A percentile compares a stretch with the other conserved stretches of the same genome.
phyloP scores from a whole-genome alignment of 2,329 filamentous ascomycete species.

The Byssochlamys sp. region DNA sequence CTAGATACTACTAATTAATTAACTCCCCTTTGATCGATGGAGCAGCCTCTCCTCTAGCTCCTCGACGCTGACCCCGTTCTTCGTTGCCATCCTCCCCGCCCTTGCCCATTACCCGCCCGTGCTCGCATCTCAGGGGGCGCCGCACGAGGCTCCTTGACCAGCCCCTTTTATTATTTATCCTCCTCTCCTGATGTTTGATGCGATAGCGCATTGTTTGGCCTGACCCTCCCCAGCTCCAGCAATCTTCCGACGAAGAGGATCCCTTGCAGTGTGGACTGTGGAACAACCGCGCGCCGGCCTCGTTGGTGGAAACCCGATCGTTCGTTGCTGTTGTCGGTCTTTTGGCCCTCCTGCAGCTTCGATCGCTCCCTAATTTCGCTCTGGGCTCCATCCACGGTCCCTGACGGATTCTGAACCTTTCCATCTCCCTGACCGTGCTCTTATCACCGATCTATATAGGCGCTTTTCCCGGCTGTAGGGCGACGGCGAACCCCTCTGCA shows the following conservation, averaged over 20 bases:
- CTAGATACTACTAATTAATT: too few species aligned
- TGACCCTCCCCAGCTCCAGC: background rate
- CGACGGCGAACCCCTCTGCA: background rate
- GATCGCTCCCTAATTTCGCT: background rate
- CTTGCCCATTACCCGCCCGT: background rate
- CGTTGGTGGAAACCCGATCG: background rate
- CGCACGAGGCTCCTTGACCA: background rate
- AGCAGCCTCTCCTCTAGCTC: background rate
- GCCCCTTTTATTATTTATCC: background rate
- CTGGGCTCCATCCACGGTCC: background rate
- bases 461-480: background rate
- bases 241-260: background rate
- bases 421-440: background rate
- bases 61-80: background rate
- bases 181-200: background rate
- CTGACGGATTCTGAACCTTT: background rate
- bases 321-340: background rate
- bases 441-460: background rate
- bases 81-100: background rate
- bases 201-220: background rate
- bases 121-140: background rate
- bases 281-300: background rate
- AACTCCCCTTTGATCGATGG: too few species aligned
- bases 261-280: constrained; percentile 1
- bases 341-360: background rate